Evolutionary conservation across 495 filamentous ascomycete species (phyloP).

Genomic region (Oleoguttula mirabilis): DNA sequence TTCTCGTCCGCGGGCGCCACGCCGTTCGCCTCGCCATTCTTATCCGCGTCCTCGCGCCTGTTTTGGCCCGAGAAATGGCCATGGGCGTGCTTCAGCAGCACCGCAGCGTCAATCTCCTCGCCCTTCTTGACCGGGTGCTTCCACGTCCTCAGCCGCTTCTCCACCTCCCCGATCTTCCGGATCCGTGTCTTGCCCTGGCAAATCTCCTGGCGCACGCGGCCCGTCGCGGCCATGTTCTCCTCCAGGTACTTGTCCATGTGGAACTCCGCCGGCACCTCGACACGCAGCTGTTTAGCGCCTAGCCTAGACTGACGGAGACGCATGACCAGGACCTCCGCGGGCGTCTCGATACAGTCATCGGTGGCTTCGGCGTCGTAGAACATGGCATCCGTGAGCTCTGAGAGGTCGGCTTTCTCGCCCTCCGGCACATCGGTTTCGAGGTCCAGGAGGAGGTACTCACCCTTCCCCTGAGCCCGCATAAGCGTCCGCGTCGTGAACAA

Average conservation of each 20-base stretch:
- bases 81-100: conserved; percentile 11
- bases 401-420: conserved; percentile 9
- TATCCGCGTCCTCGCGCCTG: neutral
- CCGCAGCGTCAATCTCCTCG: conserved; percentile 1
- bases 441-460: neutral
- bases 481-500: conserved; percentile 1
- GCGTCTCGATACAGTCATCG: conserved; percentile 3
- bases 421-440: neutral
- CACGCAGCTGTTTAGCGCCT: conserved; percentile 2
- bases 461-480: neutral
- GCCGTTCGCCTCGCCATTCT: neutral
- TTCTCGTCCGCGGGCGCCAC: neutral
- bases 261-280: conserved; percentile 10
- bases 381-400: conserved; percentile 11
- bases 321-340: conserved; percentile 16
- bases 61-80: conserved; percentile 4
- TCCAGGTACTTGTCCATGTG: conserved; percentile 21
- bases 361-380: conserved; percentile 12
- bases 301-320: neutral
- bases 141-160: conserved; percentile 9
- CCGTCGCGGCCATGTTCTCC: conserved; percentile 7
- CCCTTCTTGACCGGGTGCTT: conserved; percentile 9
- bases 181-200: neutral
- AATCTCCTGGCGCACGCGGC: conserved; percentile 5
- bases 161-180: conserved; percentile 11